Conservation (phyloP, 768 basidiomycete genomes). For the Lenzites betulinus region DNA sequence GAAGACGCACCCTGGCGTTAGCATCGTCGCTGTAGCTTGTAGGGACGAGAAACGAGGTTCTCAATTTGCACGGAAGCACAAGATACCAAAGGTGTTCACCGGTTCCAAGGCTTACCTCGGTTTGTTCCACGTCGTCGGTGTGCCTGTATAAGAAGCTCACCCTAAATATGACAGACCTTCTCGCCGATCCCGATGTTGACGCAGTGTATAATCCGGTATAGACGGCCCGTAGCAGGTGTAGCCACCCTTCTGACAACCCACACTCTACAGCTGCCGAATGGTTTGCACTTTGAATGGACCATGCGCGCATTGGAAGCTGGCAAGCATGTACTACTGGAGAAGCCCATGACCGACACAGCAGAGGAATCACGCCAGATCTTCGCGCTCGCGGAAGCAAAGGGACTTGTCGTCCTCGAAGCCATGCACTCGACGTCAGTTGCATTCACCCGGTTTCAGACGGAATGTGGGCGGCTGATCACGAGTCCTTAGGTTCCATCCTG, state of each 20-base stretch:
- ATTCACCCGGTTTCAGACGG: no score
- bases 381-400: constrained; percentile 27
- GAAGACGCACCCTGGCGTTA: constrained; percentile 54
- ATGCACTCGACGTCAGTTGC: constrained; percentile 27
- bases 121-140: constrained; percentile 22
- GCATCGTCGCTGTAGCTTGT: constrained; percentile 59
- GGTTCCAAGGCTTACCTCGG: constrained; percentile 54
- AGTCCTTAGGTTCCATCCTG: constrained; percentile 70
- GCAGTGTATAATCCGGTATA: constrained; percentile 34
- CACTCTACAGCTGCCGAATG: constrained; percentile 32
- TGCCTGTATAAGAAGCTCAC: not conserved
- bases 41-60: constrained; percentile 49
- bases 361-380: constrained; percentile 30
- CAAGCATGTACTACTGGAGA: constrained; percentile 40
- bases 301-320: constrained; percentile 35
- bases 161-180: not conserved
- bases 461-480: no score
- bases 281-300: constrained; percentile 39
- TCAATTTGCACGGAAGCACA: constrained; percentile 54
- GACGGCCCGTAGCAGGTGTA: not conserved
- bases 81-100: constrained; percentile 53
- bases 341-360: constrained; percentile 35
- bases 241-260: not conserved
- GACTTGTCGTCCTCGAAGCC: constrained; percentile 34
- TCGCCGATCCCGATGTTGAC: constrained; percentile 34